A percentile compares a stretch with the other conserved stretches of the same genome.
These are phyloP conservation scores for Saccharomyces uvarum DNA, from an alignment of 1,139 yeast genomes.

Conservation along the genomic window DNA sequence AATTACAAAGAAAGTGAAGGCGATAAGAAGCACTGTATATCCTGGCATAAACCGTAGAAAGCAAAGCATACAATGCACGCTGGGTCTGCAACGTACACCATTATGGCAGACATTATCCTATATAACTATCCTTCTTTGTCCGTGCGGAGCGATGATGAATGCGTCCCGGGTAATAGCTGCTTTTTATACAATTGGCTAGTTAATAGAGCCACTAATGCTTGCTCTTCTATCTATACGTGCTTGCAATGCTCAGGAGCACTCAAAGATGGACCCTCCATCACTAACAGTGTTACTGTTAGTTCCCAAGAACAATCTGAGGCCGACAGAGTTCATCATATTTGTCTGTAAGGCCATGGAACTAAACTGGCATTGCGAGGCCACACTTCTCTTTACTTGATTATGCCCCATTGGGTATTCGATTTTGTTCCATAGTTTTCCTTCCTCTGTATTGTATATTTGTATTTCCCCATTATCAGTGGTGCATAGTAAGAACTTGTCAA, in stretches of 20 bases:
- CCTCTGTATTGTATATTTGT: constrained; percentile 51
- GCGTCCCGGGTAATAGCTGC: not conserved
- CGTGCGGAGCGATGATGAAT: not conserved
- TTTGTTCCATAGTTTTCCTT: constrained; percentile 44
- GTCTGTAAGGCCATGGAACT: constrained; percentile 4
- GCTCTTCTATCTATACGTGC: not conserved
- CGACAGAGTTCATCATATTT: constrained; percentile 12
- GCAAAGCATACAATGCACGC: not conserved
- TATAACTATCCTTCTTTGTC: not conserved
- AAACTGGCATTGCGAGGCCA: constrained; percentile 1
- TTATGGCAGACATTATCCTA: not conserved
- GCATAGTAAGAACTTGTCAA: constrained; percentile 53
- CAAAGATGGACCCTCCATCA: not conserved
- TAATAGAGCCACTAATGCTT: not conserved
- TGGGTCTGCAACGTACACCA: not conserved
- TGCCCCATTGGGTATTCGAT: constrained; percentile 10
- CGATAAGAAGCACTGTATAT: not conserved
- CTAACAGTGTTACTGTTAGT: constrained; percentile 8
- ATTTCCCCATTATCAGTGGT: constrained; percentile 69
- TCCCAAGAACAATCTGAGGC: constrained; percentile 17
- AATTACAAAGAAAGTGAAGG: not conserved
- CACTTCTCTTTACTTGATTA: constrained; percentile 2
- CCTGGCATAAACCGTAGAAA: not conserved
- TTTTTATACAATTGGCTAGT: not conserved
- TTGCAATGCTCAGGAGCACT: not conserved